Evolutionary conservation across 208 protist genomes (phyloP).

Genomic region (Trypanosoma platydactyli): DNA sequence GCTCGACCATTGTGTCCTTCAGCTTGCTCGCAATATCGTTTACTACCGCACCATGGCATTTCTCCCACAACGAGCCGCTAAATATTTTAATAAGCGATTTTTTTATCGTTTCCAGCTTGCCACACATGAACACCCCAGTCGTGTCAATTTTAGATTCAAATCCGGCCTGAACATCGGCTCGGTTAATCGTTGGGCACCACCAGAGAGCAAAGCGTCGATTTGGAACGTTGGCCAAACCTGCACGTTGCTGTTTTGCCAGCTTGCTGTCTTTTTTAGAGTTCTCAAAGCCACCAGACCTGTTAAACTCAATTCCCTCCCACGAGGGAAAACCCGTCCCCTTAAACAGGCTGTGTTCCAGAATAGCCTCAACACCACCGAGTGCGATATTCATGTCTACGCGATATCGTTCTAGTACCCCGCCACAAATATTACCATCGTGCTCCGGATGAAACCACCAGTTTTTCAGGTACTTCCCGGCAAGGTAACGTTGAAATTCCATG

Average conservation of each 20-base stretch:
- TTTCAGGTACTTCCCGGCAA: slow-evolving; percentile 97
- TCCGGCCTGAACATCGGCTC: slow-evolving; percentile 99
- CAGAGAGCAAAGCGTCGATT: slow-evolving; percentile 99
- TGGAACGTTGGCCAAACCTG: slow-evolving; percentile 99
- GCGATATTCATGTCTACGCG: slow-evolving; percentile 99
- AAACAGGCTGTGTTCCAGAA: slow-evolving; percentile 99
- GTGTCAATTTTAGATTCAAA: slow-evolving; percentile 99
- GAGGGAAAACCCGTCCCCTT: slow-evolving; percentile 99
- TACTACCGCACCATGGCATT: slow-evolving; percentile 99
- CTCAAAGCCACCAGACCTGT: slow-evolving; percentile 98
- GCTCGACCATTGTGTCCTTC: slow-evolving; percentile 98
- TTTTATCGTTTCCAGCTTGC: slow-evolving; percentile 99
- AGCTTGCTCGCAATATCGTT: slow-evolving; percentile 98
- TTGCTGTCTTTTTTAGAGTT: slow-evolving; percentile 99
- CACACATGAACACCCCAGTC: slow-evolving; percentile 99
- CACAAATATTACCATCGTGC: slow-evolving; percentile 99
- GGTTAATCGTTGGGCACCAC: slow-evolving; percentile 99
- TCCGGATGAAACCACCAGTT: slow-evolving; percentile 99
- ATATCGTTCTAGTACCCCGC: slow-evolving; percentile 99
- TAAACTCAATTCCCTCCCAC: slow-evolving; percentile 99
- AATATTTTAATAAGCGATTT: slow-evolving; percentile 99
- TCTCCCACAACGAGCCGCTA: slow-evolving; percentile 99
- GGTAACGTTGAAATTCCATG: slow-evolving; percentile 99
- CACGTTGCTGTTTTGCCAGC: slow-evolving; percentile 99
- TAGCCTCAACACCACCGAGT: slow-evolving; percentile 99